Percentiles rank a stretch among this genome's conserved stretches.
Conservation (phyloP, 129 eudicot species). For the Chrysanthemum makinoi region DNA sequence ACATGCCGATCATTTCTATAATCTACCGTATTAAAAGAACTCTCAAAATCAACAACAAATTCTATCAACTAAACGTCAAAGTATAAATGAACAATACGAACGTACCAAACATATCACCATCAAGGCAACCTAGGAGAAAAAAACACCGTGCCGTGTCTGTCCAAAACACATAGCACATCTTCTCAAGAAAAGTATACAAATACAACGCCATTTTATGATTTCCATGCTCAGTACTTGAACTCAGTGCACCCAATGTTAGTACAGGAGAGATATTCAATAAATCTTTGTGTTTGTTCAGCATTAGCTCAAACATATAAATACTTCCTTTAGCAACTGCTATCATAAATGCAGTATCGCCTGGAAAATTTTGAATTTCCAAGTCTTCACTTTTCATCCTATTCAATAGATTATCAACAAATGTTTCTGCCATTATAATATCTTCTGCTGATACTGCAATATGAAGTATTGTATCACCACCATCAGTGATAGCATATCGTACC, state of each 20-base stretch:
- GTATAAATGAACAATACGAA: not conserved
- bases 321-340: not conserved
- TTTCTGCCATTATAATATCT: not conserved
- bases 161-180: not conserved
- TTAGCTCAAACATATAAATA: not conserved
- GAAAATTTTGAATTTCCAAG: conserved; percentile 18
- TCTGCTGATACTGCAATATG: conserved; percentile 39
- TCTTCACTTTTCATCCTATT: conserved; percentile 14
- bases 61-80: not conserved
- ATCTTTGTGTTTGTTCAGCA: not conserved
- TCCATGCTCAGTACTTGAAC: not conserved
- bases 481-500: conserved; percentile 15
- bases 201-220: conserved; percentile 2
- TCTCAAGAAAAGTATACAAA: not conserved
- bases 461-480: conserved; percentile 25
- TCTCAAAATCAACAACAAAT: too few relatives aligned
- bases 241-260: too few relatives aligned
- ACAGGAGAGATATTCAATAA: not conserved
- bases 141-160: not conserved
- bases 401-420: conserved; percentile 32
- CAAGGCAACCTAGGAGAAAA: not conserved
- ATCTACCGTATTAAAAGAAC: too few relatives aligned
- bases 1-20: too few relatives aligned
- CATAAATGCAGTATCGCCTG: not conserved
- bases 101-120: conserved; percentile 6